A percentile compares a stretch with the other conserved stretches of the same genome.
Conservation (phyloP, 345 rosid species). For the Tarenaya hassleriana region DNA sequence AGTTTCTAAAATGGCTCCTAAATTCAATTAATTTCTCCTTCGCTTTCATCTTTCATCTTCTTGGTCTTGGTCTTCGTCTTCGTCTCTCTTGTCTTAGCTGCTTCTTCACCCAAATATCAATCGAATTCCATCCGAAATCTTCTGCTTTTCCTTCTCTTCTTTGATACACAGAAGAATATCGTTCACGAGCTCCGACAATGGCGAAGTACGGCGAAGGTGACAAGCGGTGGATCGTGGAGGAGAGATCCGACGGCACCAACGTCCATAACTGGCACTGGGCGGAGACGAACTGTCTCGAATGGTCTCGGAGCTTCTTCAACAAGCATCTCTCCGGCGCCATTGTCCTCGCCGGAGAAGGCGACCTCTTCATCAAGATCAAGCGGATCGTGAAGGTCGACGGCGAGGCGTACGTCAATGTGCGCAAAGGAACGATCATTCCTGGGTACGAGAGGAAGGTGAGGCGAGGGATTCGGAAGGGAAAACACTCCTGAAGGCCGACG, state of each 20-base stretch:
- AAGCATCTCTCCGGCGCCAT: conserved; percentile 41
- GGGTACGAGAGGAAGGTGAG: conserved; percentile 97
- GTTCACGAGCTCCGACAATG: conserved; percentile 29
- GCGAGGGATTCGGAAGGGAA: conserved; percentile 69
- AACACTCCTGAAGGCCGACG: conserved; percentile 52
- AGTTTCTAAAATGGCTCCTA: conserved; percentile 2
- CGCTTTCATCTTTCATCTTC: neutral
- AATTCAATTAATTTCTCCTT: neutral
- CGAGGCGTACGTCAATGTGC: conserved; percentile 86
- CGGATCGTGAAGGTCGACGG: conserved; percentile 80
- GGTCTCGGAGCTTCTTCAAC: conserved; percentile 65
- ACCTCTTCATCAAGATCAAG: conserved; percentile 46
- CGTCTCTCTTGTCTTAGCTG: conserved; percentile 3
- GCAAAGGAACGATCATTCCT: conserved; percentile 93
- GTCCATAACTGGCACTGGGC: conserved; percentile 99
- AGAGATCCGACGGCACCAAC: conserved; percentile 90
- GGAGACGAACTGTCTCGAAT: conserved; percentile 82
- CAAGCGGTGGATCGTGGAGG: conserved; percentile 98
- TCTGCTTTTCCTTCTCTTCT: neutral
- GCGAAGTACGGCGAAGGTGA: conserved; percentile 97
- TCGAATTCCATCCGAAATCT: neutral
- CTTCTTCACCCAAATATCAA: no score
- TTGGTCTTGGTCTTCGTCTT: conserved; percentile 20
- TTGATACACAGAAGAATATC: neutral
- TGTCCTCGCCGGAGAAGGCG: conserved; percentile 62